Evolutionary conservation across 257 asterid species (phyloP).

Genomic region (Fraxinus cuspidata): DNA sequence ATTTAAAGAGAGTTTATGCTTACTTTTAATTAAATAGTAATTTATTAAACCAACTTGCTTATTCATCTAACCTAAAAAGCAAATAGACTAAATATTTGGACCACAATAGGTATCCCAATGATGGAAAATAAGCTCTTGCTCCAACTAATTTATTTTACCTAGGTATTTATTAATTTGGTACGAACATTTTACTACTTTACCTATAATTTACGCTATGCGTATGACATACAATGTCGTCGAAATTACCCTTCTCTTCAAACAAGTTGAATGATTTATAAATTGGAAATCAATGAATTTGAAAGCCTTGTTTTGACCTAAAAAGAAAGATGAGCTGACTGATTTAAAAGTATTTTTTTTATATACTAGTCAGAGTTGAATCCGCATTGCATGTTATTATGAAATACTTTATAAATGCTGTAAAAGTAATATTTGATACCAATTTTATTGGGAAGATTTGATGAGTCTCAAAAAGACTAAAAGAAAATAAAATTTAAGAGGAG

Average conservation of each 20-base stretch:
- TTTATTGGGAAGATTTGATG: too few species aligned
- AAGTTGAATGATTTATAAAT: neutral
- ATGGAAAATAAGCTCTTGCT: neutral
- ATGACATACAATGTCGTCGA: neutral
- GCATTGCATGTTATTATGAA: too few species aligned
- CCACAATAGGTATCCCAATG: conserved; percentile 9
- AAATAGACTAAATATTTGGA: neutral
- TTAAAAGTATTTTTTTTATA: too few species aligned
- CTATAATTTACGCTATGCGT: neutral
- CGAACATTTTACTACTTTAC: neutral
- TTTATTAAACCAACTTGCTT: neutral
- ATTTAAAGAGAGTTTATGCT: conserved; percentile 17
- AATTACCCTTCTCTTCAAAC: neutral
- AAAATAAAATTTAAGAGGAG: too few species aligned
- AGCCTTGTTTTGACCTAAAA: too few species aligned
- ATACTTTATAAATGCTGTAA: too few species aligned
- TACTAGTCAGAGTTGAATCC: too few species aligned
- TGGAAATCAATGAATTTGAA: too few species aligned
- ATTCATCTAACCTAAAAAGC: conserved; percentile 6
- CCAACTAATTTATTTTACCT: neutral
- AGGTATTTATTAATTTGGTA: neutral
- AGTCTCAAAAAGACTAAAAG: too few species aligned
- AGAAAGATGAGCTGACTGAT: too few species aligned
- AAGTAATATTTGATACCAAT: too few species aligned
- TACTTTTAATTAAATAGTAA: conserved; percentile 2